Conservation (phyloP, 176 grass and related monocot genomes). For the Avena sativa region DNA sequence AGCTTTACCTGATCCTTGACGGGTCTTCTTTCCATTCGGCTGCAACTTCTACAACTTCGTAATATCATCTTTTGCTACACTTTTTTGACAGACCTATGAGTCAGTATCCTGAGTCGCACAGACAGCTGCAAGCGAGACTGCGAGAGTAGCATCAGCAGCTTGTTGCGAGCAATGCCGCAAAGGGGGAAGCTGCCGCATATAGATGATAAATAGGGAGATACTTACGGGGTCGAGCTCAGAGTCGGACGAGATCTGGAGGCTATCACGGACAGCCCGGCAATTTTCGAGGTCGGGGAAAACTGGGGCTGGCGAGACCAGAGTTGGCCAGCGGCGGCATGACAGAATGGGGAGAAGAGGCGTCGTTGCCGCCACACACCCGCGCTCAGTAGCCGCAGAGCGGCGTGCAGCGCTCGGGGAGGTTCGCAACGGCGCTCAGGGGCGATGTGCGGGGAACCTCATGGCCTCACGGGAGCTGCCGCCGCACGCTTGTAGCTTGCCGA, state of each 20-base stretch:
- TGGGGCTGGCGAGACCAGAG: too few species aligned
- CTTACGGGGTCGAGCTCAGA: constrained; percentile 75
- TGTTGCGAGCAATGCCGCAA: neutral
- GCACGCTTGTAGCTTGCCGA: too few species aligned
- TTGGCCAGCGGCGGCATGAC: too few species aligned
- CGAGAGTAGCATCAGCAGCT: neutral
- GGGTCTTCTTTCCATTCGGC: constrained; percentile 64
- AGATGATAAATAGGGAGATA: neutral
- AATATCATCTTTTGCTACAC: constrained; percentile 64
- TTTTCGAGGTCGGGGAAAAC: too few species aligned
- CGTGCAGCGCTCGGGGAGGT: too few species aligned
- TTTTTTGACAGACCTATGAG: constrained; percentile 61
- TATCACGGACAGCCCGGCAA: constrained; percentile 52
- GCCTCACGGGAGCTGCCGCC: too few species aligned
- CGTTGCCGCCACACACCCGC: too few species aligned
- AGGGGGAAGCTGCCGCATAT: neutral
- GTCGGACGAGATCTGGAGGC: constrained; percentile 65
- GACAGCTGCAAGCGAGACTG: constrained; percentile 57
- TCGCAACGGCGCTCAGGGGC: too few species aligned
- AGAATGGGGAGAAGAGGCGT: too few species aligned
- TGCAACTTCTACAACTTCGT: constrained; percentile 85
- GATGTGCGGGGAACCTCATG: too few species aligned
- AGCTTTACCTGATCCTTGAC: constrained; percentile 66
- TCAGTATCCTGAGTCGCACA: constrained; percentile 78
- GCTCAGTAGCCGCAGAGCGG: too few species aligned